Evolutionary conservation across 148 eudicot genomes (phyloP).

Genomic region (Vaccinium myrtillus): DNA sequence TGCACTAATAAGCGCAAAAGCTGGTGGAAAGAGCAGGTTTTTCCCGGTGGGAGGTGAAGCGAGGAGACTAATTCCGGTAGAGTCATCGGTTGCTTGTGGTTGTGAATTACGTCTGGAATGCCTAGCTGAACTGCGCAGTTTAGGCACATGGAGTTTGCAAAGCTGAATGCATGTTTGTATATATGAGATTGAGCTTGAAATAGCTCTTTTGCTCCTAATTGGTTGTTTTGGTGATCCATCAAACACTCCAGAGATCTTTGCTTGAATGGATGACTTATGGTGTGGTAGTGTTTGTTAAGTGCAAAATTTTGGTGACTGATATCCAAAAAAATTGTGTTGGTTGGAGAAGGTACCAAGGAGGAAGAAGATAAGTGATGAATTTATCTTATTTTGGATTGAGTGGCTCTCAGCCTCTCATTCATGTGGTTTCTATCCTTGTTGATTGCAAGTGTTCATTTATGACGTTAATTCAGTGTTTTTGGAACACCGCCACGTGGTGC

Average conservation of each 20-base stretch:
- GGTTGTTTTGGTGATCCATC: neutral
- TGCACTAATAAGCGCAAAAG: neutral
- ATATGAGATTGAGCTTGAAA: conserved; percentile 8
- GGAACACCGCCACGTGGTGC: no score
- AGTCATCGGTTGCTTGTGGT: conserved; percentile 8
- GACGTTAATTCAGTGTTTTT: no score
- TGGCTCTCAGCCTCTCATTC: no score
- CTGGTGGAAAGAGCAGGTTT: neutral
- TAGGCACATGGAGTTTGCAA: conserved; percentile 5
- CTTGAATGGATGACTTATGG: neutral
- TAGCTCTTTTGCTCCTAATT: neutral
- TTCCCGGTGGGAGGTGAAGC: neutral
- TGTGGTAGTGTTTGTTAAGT: neutral
- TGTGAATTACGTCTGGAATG: conserved; percentile 14
- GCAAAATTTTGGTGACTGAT: neutral
- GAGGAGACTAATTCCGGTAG: neutral
- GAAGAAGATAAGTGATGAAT: no score
- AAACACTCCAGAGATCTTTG: neutral
- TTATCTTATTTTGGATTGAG: no score
- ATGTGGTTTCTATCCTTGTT: no score
- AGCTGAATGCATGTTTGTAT: conserved; percentile 1
- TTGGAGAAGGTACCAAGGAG: no score
- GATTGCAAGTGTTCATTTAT: no score
- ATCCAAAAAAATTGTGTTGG: neutral
- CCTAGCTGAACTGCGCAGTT: conserved; percentile 5